Evolutionary conservation across 1,284 basidiomycete genomes (phyloP), one percentile per base, ranked within the genome.

Genomic region (Xerocomus nothofagi): DNA sequence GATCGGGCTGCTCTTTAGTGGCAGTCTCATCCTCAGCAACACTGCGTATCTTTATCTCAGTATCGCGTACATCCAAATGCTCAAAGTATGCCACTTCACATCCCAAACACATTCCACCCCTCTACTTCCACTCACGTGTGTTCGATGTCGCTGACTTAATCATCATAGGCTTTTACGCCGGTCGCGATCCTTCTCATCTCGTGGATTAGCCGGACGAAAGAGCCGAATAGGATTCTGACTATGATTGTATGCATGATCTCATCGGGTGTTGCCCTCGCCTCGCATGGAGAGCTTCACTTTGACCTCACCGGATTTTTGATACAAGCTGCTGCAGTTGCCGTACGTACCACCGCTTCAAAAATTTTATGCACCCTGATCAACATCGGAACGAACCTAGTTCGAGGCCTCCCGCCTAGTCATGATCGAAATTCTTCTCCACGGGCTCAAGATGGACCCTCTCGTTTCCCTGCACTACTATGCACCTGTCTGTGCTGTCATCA

Each of bases 11-110:
- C 83, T 98, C 55, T 97, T 98, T 78, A 91, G 89, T 18, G 93
- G 86, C 21, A 93, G 88, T 56, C 83, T 98, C 53, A 93, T 98
- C 61, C 78, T 96, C 49, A 91, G 87, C 72, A 98, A 98, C 75
- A 94, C 91, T 48, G 93, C 95, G 14, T 98, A 98, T 70, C 84
- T 98, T 30, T 87, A 93, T 55, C 82, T 98, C 49, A 88, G 84
- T 55, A 91, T 98, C 26, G 84, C 91, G 2, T 98, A 95, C 72
- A 97, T 98, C 59, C 95, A 98, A 70, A 98, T 98, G 95, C 87
- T 98, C 74, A 97, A 97, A 83, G 91, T 88, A 50, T n/a, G n/a
- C 9, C 27, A 4, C 40, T 42, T 18, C 17, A 29, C 32, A 2
- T 42, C n/a, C 15, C 11, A 15, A 23, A 27, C 39, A 34, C 12